Evolutionary conservation across 805 yeast genomes (phyloP), one percentile per base, ranked within the genome.

Genomic region (Clavispora vitiphila): DNA sequence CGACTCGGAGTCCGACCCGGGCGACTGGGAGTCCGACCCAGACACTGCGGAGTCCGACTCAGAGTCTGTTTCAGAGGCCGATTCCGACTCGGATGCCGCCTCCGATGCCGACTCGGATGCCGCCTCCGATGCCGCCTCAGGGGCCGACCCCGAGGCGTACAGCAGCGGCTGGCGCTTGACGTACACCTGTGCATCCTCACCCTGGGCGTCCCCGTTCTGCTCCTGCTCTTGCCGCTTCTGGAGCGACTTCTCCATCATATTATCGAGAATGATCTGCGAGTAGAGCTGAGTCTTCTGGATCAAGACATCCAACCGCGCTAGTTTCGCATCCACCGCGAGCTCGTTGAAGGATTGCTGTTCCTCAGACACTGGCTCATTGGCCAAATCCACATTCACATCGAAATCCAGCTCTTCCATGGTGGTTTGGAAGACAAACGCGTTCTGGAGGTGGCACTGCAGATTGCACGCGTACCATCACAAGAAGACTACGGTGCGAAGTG

Each of bases 221-320:
- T 46, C 46, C 45, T 31, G 30, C 4, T 44, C 21, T 38, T 44
- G 44, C 23, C 48, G 56, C 43, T 56, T 60, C 40, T 41, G 44
- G 38, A 73, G 51, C n/a, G 74, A 56, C 35, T 73, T 67, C 46
- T 77, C 77, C 32, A 83, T 55, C 34, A 91, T 72, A 9, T 90
- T 82, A 39, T 88, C 90, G 3, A 95, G 80, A 32, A 91, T 86
- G 49, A 91, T 87, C 47, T 82, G 78, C 1, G 97, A 84, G 62
- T 87, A 91, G 2, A 90, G 77, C 57, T 88, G 90, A 14, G 96
- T 86, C 56, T 86, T 83, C 53, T 85, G 83, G n/a, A 91, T 88
- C 48, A 91, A 70, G 27, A 78, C 80, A 43, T 86, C 77, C 40
- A 91, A 66, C 41, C 87, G 74, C 40, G 76, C 74, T 34, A 88